Evolutionary conservation across 1,284 basidiomycete genomes (phyloP), one percentile per base, ranked within the genome.

Genomic region (Crucibulum parvulum): DNA sequence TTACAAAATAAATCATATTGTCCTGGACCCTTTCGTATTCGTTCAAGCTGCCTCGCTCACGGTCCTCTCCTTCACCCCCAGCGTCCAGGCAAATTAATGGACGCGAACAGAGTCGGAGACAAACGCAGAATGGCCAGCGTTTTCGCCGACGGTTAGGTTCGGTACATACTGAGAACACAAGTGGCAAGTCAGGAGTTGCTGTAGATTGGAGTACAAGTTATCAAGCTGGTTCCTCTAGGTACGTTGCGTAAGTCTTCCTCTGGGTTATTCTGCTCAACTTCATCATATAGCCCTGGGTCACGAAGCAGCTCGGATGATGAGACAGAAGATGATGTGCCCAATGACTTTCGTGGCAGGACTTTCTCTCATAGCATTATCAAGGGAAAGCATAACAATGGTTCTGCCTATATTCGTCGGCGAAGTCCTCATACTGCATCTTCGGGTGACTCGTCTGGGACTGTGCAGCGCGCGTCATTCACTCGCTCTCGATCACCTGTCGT

Each of bases 171-270:
- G 63, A 61, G 7, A 61, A 66, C n/a, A 65, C 66, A 55, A 66
- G 66, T 52, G 57, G 61, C 5, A 59, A 53, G 48, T 62, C 58
- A 59, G 63, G 65, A 53, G 66, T 69, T 34, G 67, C 68, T 63
- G 65, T 87, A 64, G 91, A 87, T 65, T 87, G 91, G 87, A 93
- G 90, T 68, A 92, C 92, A n/a, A 93, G 91, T 67, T 93, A 93
- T 74, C 88, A 91, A 62, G 91, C 88, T 16, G 92, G 91, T 38
- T 90, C 90, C 35, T 93, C 91, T 13, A 86, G 89, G 89, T 90
- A 64, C 50, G 78, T 61, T 47, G 24, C 48, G 18, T 58, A 46
- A 36, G 50, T 35, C 37, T 46, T 52, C 18, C 18, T 48, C 24
- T 15, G 24, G 51, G 36, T 55, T 39, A 39, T 43, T 37, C 16